These are phyloP conservation scores for Aschersonia sp. DNA, from an alignment of 2,329 filamentous ascomycete genomes.

Conservation along the genomic window DNA sequence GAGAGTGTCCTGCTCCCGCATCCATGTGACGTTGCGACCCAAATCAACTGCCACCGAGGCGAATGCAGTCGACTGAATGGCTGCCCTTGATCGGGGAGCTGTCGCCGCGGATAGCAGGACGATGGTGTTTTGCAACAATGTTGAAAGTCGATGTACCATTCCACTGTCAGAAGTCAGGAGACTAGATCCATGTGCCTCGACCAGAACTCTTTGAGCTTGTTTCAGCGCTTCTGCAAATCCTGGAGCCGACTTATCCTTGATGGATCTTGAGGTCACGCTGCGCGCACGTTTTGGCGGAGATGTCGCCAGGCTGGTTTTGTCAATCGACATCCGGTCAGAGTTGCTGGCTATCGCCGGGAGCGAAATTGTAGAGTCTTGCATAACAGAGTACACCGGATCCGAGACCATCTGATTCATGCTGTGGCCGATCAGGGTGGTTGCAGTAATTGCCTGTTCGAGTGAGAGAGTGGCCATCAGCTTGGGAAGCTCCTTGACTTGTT, in stretches of 20 bases:
- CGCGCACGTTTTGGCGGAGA: constrained; percentile 19
- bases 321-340: constrained; percentile 22
- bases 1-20: constrained; percentile 45
- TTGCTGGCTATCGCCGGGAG: constrained; percentile 51
- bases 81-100: constrained; percentile 25
- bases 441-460: constrained; percentile 46
- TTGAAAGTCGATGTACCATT: constrained; percentile 47
- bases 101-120: constrained; percentile 51
- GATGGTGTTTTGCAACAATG: constrained; percentile 48
- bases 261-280: constrained; percentile 10
- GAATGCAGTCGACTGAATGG: constrained; percentile 36
- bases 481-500: constrained; percentile 29
- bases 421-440: constrained; percentile 52
- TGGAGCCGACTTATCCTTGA: constrained; percentile 16
- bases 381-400: constrained; percentile 74
- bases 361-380: constrained; percentile 86
- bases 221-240: constrained; percentile 44
- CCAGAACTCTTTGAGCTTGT: constrained; percentile 50
- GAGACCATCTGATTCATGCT: constrained; percentile 58
- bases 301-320: constrained; percentile 20
- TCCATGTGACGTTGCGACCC: constrained; percentile 53
- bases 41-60: constrained; percentile 53
- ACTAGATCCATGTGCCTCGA: constrained; percentile 46
- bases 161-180: constrained; percentile 38
- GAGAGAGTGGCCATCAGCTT: constrained; percentile 23